Evolutionary conservation across 2,329 filamentous ascomycete genomes (phyloP).

Genomic region (Colletotrichum theobromicola): DNA sequence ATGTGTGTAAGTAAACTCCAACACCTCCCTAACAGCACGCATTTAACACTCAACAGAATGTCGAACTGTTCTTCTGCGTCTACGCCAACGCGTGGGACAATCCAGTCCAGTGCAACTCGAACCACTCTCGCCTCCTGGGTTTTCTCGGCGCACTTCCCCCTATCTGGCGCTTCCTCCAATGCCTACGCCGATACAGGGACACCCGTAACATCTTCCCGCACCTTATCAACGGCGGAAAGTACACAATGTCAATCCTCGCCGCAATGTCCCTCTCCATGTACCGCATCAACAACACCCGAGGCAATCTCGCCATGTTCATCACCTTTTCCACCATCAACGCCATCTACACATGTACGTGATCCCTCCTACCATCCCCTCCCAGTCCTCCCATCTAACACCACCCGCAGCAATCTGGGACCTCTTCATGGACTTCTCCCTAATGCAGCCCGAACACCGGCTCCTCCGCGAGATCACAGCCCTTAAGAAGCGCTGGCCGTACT

Average conservation of each 20-base stretch:
- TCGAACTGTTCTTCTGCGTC: constrained; percentile 92
- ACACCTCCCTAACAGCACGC: too few relatives aligned
- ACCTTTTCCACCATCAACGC: constrained; percentile 82
- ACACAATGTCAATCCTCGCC: constrained; percentile 81
- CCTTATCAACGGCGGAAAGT: constrained; percentile 91
- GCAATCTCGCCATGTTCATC: constrained; percentile 75
- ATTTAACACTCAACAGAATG: constrained; percentile 62
- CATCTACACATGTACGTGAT: constrained; percentile 73
- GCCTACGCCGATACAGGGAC: constrained; percentile 86
- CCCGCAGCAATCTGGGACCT: constrained; percentile 82
- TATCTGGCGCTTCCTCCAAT: constrained; percentile 91
- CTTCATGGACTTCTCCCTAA: constrained; percentile 94
- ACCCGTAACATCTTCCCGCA: constrained; percentile 90
- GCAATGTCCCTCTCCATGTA: constrained; percentile 83
- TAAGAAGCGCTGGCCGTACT: constrained; percentile 83
- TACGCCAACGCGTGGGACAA: constrained; percentile 81
- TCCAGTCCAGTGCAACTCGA: constrained; percentile 82
- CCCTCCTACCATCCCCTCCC: constrained; percentile 13
- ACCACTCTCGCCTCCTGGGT: constrained; percentile 80
- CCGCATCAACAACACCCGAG: constrained; percentile 68
- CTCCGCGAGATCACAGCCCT: constrained; percentile 82
- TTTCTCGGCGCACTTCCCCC: constrained; percentile 85
- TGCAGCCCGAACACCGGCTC: constrained; percentile 73
- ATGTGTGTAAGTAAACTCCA: constrained; percentile 69
- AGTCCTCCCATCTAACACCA: neutral